A percentile compares a stretch with the other conserved stretches of the same genome.
Conservation (phyloP, 176 grass and related monocot species). For the Ensete glaucum region DNA sequence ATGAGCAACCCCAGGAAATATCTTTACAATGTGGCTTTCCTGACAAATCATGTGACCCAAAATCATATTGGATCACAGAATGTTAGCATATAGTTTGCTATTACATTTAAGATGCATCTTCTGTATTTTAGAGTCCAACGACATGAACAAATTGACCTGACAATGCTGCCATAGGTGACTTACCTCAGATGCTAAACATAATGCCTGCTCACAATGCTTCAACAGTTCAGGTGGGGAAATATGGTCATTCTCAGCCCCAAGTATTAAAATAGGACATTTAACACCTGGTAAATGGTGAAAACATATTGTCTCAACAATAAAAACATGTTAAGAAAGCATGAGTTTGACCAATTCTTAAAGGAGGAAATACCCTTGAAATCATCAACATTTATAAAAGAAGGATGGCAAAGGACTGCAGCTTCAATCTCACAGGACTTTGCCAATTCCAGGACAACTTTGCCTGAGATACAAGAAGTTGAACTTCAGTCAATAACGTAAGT, state of each 20-base stretch:
- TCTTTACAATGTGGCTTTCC: slow-evolving; percentile 26
- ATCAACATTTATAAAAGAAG: slow-evolving; percentile 50
- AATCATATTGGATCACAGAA: neutral
- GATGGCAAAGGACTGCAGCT: slow-evolving; percentile 58
- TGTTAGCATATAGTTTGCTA: neutral
- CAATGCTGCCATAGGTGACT: neutral
- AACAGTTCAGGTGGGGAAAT: slow-evolving; percentile 25
- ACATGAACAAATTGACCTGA: neutral
- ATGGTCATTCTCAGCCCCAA: slow-evolving; percentile 34
- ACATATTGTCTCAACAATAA: too few relatives aligned
- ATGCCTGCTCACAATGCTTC: slow-evolving; percentile 33
- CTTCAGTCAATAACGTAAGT: neutral
- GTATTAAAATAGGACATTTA: slow-evolving; percentile 35
- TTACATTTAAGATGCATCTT: neutral
- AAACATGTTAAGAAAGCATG: neutral
- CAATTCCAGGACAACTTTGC: slow-evolving; percentile 66
- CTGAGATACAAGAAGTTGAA: slow-evolving; percentile 25
- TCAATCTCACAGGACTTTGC: slow-evolving; percentile 59
- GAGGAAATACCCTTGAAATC: slow-evolving; percentile 51
- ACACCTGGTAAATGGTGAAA: slow-evolving; percentile 25
- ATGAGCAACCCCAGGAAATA: slow-evolving; percentile 28
- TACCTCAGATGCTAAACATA: slow-evolving; percentile 30
- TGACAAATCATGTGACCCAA: neutral
- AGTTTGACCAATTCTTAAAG: neutral
- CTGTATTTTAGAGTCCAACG: neutral